Base-by-base conservation (phyloP, 2,329 filamentous ascomycete genomes). In the Moelleriella libera region DNA sequence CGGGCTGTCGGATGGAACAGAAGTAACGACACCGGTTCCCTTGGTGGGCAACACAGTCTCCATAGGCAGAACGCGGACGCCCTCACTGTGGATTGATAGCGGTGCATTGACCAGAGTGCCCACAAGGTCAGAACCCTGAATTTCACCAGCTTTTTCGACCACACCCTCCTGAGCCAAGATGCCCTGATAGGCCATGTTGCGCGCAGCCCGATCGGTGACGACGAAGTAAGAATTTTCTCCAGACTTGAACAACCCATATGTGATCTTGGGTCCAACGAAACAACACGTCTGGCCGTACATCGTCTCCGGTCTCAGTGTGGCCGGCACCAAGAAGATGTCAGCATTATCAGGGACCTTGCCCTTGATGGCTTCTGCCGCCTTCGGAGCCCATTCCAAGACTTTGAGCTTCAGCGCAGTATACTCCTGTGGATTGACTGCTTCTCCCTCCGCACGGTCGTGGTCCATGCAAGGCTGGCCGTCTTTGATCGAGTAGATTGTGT, bases 201-300 rank as follows among this genome's bases (percentile, higher is more conserved):
- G 82, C 14, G 89, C 89, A 76, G 71, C 88, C 71, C 88, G 76
- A 55, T 92, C 82, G 11, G 86, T 94, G 53, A 88, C 75, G 50
- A 97, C 74, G 60, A 82, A 92, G 68, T 88, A 95, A 55, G 94
- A 85, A 53, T 80, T 83, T 52, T 84, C 76, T 28, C 76, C 77
- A 48, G 80, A 78, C 65, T 87, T 85, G 74, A 87, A 96, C 52
- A 98, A 69, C 45, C 90, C 90, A 59, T 98, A 98, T 43, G 74
- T 79, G 59, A 97, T 84, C 60, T 84, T 85, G 8, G 92, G 90
- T 4, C 88, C 87, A 44, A 98, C 87, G 57, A 97, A 98, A 64
- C 89, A 95, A 68, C 87, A 94, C 4, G 82, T 94, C 67, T 97
- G 92, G 41, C 94, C 94, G 62, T 97, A 98, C 90, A 98, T 97